Percentiles rank a stretch among this genome's conserved stretches.
phyloP scores from a whole-genome alignment of 257 asterid genomes.

The Solanum sparsipilum region DNA sequence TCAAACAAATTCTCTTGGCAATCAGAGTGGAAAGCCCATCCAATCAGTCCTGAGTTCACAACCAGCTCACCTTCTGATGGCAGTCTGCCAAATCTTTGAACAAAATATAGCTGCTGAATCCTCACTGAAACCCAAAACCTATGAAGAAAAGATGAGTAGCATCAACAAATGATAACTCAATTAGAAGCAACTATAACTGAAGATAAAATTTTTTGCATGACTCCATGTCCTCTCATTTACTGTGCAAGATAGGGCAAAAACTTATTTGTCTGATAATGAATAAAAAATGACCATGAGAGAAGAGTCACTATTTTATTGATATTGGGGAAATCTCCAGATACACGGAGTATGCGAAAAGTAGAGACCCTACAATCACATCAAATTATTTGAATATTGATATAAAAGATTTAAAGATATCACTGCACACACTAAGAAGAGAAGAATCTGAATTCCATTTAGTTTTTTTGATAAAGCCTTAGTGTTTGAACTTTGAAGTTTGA shows the following conservation, averaged over 20 bases:
- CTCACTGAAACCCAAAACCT: slow-evolving; percentile 92
- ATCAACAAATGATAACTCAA: not conserved
- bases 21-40: slow-evolving; percentile 96
- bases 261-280: not conserved
- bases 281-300: not conserved
- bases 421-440: not conserved
- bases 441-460: not conserved
- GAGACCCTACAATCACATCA: not conserved
- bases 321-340: not conserved
- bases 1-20: slow-evolving; percentile 80
- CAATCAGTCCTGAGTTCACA: slow-evolving; percentile 55
- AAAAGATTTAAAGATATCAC: not conserved
- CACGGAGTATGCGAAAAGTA: not conserved
- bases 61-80: slow-evolving; percentile 55
- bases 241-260: not conserved
- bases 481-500: not conserved
- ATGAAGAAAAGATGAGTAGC: slow-evolving; percentile 17
- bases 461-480: not conserved
- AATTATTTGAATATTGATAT: not conserved
- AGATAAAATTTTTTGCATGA: not conserved
- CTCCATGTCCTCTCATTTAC: not conserved
- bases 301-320: not conserved
- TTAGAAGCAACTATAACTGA: not conserved
- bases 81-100: slow-evolving; percentile 41
- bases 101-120: slow-evolving; percentile 58